phyloP scores from a whole-genome alignment of 75 land plant genomes.

The Gnetum montanum region DNA sequence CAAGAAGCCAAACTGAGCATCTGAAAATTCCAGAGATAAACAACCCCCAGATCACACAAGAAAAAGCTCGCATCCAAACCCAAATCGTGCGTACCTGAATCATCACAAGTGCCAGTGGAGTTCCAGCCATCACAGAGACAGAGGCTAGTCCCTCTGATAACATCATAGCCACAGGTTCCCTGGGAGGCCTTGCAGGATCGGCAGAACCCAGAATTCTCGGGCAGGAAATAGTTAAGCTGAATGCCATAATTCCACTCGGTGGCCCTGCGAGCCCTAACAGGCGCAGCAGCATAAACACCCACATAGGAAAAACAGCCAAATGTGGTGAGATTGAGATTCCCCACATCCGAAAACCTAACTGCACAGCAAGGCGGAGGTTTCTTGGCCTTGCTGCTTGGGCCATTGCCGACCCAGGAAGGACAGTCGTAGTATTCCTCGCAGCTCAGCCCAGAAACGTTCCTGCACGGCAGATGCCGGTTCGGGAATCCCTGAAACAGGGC shows the following conservation, averaged over 20 bases:
- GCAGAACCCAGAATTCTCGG: slow-evolving; percentile 27
- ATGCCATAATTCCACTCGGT: slow-evolving; percentile 52
- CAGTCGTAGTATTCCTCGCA: slow-evolving; percentile 54
- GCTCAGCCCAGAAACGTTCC: slow-evolving; percentile 41
- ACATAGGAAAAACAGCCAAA: slow-evolving; percentile 46
- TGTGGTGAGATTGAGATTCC: slow-evolving; percentile 31
- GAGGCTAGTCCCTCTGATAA: slow-evolving; percentile 5
- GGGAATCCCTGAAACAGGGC: slow-evolving; percentile 60
- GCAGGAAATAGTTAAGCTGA: slow-evolving; percentile 28
- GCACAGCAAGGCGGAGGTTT: slow-evolving; percentile 50
- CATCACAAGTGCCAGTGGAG: slow-evolving; percentile 52
- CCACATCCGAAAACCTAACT: slow-evolving; percentile 26
- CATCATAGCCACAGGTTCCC: slow-evolving; percentile 41
- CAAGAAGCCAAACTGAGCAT: too few species aligned
- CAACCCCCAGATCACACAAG: too few species aligned
- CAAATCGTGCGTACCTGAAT: too few species aligned
- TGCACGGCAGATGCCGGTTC: slow-evolving; percentile 32
- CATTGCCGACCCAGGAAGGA: slow-evolving; percentile 32
- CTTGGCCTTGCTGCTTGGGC: background rate
- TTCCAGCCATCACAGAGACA: slow-evolving; percentile 54
- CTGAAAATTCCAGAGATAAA: too few species aligned
- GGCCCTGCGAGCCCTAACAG: slow-evolving; percentile 22
- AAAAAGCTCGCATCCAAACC: too few species aligned
- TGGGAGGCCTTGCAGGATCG: slow-evolving; percentile 45
- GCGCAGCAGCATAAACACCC: slow-evolving; percentile 47